These are phyloP conservation scores for Triglochin maritima DNA, from an alignment of 106 monocot genomes.

Conservation along the genomic window DNA sequence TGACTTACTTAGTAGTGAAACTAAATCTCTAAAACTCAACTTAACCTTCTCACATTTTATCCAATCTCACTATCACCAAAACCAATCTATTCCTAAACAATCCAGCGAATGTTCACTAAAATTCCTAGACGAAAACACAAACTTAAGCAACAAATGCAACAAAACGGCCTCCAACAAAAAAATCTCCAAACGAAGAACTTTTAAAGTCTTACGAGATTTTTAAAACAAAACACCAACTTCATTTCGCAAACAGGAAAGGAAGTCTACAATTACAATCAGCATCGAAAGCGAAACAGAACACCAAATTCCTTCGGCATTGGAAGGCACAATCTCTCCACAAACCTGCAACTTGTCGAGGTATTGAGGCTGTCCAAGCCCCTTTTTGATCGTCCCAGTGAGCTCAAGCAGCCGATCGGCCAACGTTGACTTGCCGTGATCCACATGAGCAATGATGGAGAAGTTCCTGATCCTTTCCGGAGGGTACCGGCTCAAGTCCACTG, in stretches of 20 bases:
- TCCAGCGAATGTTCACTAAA: no score
- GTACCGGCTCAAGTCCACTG: slow-evolving; percentile 58
- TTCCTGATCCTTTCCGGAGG: slow-evolving; percentile 78
- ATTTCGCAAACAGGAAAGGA: background rate
- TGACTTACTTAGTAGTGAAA: no score
- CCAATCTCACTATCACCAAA: no score
- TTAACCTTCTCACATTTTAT: no score
- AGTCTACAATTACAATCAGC: background rate
- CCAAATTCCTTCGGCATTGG: background rate
- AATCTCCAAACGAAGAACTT: no score
- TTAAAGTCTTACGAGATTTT: no score
- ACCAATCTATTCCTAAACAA: no score
- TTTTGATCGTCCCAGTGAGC: slow-evolving; percentile 87
- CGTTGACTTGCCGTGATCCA: slow-evolving; percentile 94
- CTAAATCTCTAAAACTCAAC: no score
- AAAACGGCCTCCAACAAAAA: no score
- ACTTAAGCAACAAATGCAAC: no score
- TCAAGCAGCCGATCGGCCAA: slow-evolving; percentile 88
- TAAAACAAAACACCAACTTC: background rate
- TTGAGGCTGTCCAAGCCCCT: slow-evolving; percentile 90
- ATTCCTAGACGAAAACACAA: no score
- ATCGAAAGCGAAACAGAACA: background rate
- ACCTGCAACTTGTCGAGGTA: slow-evolving; percentile 98
- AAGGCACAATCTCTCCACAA: background rate
- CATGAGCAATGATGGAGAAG: slow-evolving; percentile 94